Evolutionary conservation across 2,329 filamentous ascomycete genomes (phyloP), one percentile per base, ranked within the genome.

Genomic region (Clarireedia sp.): DNA sequence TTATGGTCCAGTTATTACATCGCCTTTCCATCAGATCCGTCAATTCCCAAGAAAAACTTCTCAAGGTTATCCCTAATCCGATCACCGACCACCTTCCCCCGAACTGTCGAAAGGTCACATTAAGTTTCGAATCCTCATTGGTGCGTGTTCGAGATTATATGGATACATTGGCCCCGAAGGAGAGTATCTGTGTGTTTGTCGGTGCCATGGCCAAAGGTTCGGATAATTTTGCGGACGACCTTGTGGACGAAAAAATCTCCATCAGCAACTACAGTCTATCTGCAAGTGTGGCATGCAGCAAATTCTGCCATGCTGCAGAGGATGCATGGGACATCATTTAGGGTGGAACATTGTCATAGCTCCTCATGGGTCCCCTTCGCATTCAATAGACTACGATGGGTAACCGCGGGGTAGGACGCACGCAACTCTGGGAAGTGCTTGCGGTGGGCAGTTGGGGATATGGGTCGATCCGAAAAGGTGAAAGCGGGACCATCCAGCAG

Each of bases 221-320:
- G 54, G 94, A 99, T 70, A 92, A 89, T 72, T 99, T 99, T 70
- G 94, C 94, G 61, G 94, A 99, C 69, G 81, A 82, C 41, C 90
- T 88, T 73, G 95, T 97, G 67, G 92, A 97, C 69, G 94, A 99
- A 74, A 89, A 95, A 68, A 97, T 99, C 69, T 90, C 88, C 66
- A 97, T 99, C 75, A 97, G 92, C 79, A 96, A 96, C 73, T 99
- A 89, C 79, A 96, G 91, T 68, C 79, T 99, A 60, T 96, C 90
- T 68, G 94, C 94, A 59, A 97, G 92, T 76, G 94, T 99, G 60
- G 92, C 94, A 44, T 99, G 94, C 80, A 96, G 92, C 82, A 99
- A 97, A 73, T 97, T 99, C 78, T 97, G 94, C 74, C 94, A 99
- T 73, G 94, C 92, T 41, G 92, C 91, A 44, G 94, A 99, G 74